phyloP scores from a whole-genome alignment of 2,329 filamentous ascomycete genomes.

The Fusarium sp. region DNA sequence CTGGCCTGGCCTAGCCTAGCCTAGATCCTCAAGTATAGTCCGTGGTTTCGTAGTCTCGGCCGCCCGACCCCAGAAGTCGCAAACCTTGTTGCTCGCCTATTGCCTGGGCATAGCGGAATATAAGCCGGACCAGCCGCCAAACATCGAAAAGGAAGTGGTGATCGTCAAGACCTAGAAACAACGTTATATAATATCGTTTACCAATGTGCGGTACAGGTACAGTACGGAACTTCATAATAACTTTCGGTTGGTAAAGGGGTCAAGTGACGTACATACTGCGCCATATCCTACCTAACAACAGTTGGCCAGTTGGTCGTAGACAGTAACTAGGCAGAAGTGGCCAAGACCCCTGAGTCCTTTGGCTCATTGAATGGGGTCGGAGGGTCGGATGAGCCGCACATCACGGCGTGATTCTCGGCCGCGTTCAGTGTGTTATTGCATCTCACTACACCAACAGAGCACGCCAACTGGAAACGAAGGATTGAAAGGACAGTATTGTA shows the following conservation, averaged over 20 bases:
- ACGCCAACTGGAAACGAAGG: constrained; percentile 15
- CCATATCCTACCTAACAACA: not conserved
- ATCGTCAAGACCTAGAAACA: constrained; percentile 4
- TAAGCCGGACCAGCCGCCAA: constrained; percentile 32
- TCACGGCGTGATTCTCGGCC: constrained; percentile 47
- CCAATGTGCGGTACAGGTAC: not conserved
- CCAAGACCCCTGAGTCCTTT: constrained; percentile 26
- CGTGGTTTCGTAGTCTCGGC: constrained; percentile 21
- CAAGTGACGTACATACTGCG: too few species aligned
- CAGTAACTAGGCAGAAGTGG: not conserved
- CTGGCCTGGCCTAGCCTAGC: constrained; percentile 4
- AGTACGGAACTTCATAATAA: not conserved
- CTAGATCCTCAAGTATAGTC: constrained; percentile 9
- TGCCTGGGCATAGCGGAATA: constrained; percentile 32
- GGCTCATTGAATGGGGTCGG: constrained; percentile 16
- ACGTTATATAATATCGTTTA: not conserved
- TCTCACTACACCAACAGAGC: constrained; percentile 36
- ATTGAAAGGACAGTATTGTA: constrained; percentile 11
- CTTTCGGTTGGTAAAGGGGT: too few species aligned
- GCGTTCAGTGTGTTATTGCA: constrained; percentile 38
- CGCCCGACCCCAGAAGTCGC: constrained; percentile 23
- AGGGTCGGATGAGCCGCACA: constrained; percentile 41
- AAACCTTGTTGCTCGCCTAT: constrained; percentile 22
- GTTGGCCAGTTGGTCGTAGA: not conserved
- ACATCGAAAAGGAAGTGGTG: constrained; percentile 8